Percentiles rank a stretch among this genome's conserved stretches.
These are phyloP conservation scores for Ilyonectria mors-panacis DNA, from an alignment of 2,329 filamentous ascomycete species.

Conservation along the genomic window DNA sequence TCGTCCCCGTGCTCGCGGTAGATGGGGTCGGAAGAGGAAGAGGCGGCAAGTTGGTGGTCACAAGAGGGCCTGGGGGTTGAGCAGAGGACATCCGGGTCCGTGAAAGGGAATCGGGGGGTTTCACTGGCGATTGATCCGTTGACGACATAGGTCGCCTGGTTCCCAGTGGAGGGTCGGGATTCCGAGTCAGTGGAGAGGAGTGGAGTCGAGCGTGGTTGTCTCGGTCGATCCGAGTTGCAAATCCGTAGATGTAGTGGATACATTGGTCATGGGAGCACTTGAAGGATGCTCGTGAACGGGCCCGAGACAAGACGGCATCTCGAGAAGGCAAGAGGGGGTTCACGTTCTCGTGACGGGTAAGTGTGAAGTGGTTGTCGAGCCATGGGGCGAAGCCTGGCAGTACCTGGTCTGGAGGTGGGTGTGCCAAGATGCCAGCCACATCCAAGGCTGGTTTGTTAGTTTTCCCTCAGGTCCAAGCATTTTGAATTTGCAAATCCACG, in stretches of 20 bases:
- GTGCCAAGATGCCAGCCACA: slow-evolving; percentile 50
- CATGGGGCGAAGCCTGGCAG: slow-evolving; percentile 66
- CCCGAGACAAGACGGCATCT: slow-evolving; percentile 30
- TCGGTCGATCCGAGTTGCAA: slow-evolving; percentile 64
- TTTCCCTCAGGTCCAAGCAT: slow-evolving; percentile 8
- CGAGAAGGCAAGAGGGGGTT: slow-evolving; percentile 53
- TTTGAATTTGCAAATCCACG: not conserved
- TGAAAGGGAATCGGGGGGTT: slow-evolving; percentile 40
- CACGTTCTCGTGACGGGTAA: slow-evolving; percentile 64
- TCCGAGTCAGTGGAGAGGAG: slow-evolving; percentile 56
- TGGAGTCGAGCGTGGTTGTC: slow-evolving; percentile 67
- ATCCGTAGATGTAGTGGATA: slow-evolving; percentile 72
- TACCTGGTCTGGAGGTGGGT: slow-evolving; percentile 49
- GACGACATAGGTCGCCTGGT: slow-evolving; percentile 31
- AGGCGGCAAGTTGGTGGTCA: slow-evolving; percentile 49
- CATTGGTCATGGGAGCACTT: slow-evolving; percentile 71
- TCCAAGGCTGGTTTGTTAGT: slow-evolving; percentile 52
- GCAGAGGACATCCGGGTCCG: slow-evolving; percentile 51
- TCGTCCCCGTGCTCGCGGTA: slow-evolving; percentile 41
- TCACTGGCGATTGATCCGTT: slow-evolving; percentile 32
- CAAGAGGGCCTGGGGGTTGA: slow-evolving; percentile 55
- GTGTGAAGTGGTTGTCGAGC: slow-evolving; percentile 67
- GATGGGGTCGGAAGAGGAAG: slow-evolving; percentile 50
- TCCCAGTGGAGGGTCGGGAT: slow-evolving; percentile 60
- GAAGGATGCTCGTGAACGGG: slow-evolving; percentile 52